A percentile compares a stretch with the other conserved stretches of the same genome.
Conservation (phyloP, 768 basidiomycete genomes). For the Serendipita sp. region DNA sequence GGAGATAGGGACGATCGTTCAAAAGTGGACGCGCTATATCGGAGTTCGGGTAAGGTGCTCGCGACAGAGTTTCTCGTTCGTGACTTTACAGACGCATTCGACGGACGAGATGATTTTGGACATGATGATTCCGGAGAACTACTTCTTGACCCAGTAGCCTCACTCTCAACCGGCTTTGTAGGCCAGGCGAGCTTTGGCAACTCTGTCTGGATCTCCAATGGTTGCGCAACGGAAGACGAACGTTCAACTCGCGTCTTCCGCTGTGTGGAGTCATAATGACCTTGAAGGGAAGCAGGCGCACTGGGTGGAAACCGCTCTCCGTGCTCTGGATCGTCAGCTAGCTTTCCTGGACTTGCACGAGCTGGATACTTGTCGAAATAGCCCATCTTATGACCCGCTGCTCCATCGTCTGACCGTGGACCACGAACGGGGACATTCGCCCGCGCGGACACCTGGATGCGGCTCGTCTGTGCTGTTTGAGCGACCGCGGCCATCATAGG, state of each 20-base stretch:
- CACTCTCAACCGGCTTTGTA: neutral
- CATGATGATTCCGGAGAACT: slow-evolving; percentile 1
- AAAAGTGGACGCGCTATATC: neutral
- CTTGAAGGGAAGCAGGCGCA: slow-evolving; percentile 4
- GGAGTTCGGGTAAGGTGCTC: slow-evolving; percentile 1
- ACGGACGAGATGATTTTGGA: neutral
- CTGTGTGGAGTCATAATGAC: neutral
- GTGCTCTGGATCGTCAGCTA: neutral
- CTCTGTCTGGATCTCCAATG: neutral
- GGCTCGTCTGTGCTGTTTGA: no score
- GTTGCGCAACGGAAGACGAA: neutral
- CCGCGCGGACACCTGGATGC: no score
- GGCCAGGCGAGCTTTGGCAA: neutral
- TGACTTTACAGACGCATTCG: neutral
- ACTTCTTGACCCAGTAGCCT: neutral
- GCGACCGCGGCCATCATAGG: no score
- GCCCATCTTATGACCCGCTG: slow-evolving; percentile 9
- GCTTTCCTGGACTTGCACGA: slow-evolving; percentile 6
- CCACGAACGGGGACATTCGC: neutral
- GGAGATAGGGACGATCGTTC: slow-evolving; percentile 9
- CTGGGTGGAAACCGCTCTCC: neutral
- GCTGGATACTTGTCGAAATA: slow-evolving; percentile 14
- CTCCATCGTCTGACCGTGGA: neutral
- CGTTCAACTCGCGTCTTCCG: neutral
- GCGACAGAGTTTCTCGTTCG: slow-evolving; percentile 2